Percentiles rank a stretch among this genome's conserved stretches.
Evolutionary conservation across 768 basidiomycete species (phyloP).

Genomic region (Mycena capillaripes): DNA sequence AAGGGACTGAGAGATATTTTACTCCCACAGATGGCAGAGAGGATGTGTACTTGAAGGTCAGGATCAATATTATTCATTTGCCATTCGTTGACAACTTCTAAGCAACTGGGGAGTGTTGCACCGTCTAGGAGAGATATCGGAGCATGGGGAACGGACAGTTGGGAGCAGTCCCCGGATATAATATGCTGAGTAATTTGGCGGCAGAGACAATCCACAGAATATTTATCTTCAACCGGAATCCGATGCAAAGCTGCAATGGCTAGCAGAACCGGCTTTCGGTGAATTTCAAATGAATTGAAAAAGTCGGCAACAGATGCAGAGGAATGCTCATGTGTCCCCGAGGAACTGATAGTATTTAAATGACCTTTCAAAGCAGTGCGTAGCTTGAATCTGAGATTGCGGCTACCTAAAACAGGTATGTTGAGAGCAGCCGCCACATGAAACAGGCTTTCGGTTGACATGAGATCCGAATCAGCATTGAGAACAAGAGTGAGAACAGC

Average conservation of each 20-base stretch:
- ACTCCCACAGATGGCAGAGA: neutral
- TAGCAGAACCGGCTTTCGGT: neutral
- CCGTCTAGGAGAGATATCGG: constrained; percentile 1
- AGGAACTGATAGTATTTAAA: neutral
- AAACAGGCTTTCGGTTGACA: neutral
- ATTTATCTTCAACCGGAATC: neutral
- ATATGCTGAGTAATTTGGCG: neutral
- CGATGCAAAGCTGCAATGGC: neutral
- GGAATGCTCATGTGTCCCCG: too few species aligned
- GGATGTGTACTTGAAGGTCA: constrained; percentile 1
- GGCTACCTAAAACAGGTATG: neutral
- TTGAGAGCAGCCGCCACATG: too few species aligned
- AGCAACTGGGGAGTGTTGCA: neutral
- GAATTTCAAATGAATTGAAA: constrained; percentile 1
- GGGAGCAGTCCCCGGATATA: neutral
- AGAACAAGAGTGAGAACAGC: neutral
- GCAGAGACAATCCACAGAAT: neutral
- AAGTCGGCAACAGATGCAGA: too few species aligned
- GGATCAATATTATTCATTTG: constrained; percentile 3
- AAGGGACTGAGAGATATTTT: neutral
- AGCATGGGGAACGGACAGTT: neutral
- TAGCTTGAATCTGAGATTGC: constrained; percentile 1
- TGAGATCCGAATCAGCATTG: neutral
- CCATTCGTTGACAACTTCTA: neutral
- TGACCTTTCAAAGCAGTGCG: neutral